Evolutionary conservation across 768 basidiomycete genomes (phyloP), one percentile per base, ranked within the genome.

Genomic region (Ephemerocybe angulata): DNA sequence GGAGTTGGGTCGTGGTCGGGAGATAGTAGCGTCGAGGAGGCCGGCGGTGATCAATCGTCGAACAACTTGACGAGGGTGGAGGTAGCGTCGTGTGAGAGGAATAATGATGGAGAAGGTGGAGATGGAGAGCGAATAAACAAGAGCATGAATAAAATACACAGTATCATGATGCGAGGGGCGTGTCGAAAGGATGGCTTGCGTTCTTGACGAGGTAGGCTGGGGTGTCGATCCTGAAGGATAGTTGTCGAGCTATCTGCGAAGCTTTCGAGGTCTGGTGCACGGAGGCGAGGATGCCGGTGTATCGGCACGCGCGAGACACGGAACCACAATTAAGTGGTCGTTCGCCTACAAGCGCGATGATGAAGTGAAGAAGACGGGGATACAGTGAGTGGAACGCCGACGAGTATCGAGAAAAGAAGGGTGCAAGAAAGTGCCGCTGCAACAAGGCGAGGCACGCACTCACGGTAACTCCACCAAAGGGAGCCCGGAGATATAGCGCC

Each of bases 291-390:
- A 79, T 67, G 83, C 86, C 86, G 67, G 76, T 86, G 88, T 88
- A 66, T 90, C 72, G 87, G 87, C 85, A 75, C 73, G 77, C 76
- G 77, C 83, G 84, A 86, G 80, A 79, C 79, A 84, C 85, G 83
- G 76, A 83, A 86, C 87, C 86, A 80, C 88, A 88, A 63, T 69
- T 54, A 89, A 88, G 87, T 81, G 87, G 85, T 87, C 86, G 85
- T 86, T 46, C 85, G 79, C 80, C 79, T 82, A 43, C 82, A 69
- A 83, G 81, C 78, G 69, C 67, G 69, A 65, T 63, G 70, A 80
- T 75, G 84, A 80, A 74, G 66, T 71, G 81, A 72, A 64, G 65
- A 60, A 75, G 80, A 75, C 57, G 66, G 78, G 82, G 78, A 79
- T 67, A 60, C 67, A 65, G 65, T 63, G 61, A 65, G 63, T 67